A percentile compares a stretch with the other conserved stretches of the same genome.
Evolutionary conservation across 345 rosid genomes (phyloP).

Genomic region (Aethionema arabicum): DNA sequence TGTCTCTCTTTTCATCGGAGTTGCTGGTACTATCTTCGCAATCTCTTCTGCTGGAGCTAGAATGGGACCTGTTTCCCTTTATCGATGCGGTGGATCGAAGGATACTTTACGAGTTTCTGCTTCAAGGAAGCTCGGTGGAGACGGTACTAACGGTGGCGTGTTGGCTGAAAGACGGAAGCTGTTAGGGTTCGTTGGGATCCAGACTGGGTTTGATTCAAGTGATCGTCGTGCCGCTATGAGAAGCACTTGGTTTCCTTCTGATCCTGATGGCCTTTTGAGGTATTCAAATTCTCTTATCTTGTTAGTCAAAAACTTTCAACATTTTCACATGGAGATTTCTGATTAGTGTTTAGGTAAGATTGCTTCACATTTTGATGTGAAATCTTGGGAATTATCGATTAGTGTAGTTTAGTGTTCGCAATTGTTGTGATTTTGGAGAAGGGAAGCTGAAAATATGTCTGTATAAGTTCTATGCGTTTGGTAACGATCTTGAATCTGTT

Average conservation of each 20-base stretch:
- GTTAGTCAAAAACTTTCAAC: too few relatives aligned
- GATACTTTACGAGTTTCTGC: conserved; percentile 52
- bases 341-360: not conserved
- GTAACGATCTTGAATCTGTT: not conserved
- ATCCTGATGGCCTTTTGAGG: conserved; percentile 70
- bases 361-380: conserved; percentile 2
- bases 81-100: conserved; percentile 61
- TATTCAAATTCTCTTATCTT: conserved; percentile 10
- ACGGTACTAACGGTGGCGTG: conserved; percentile 32
- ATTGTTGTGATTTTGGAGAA: not conserved
- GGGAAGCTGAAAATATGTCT: too few relatives aligned
- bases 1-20: conserved; percentile 54
- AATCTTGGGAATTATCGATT: not conserved
- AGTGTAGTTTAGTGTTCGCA: not conserved
- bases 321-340: too few relatives aligned
- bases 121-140: conserved; percentile 42
- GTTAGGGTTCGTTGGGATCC: conserved; percentile 79
- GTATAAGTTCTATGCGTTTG: too few relatives aligned
- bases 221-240: conserved; percentile 61
- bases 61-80: conserved; percentile 41
- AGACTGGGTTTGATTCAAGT: conserved; percentile 60
- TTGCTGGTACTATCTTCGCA: conserved; percentile 61
- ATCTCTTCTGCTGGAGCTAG: conserved; percentile 42
- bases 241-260: conserved; percentile 76
- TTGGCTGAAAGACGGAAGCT: conserved; percentile 57